Percentiles rank a stretch among this genome's conserved stretches.
Conservation (phyloP, 129 eudicot genomes). For the Helianthus tuberosus region DNA sequence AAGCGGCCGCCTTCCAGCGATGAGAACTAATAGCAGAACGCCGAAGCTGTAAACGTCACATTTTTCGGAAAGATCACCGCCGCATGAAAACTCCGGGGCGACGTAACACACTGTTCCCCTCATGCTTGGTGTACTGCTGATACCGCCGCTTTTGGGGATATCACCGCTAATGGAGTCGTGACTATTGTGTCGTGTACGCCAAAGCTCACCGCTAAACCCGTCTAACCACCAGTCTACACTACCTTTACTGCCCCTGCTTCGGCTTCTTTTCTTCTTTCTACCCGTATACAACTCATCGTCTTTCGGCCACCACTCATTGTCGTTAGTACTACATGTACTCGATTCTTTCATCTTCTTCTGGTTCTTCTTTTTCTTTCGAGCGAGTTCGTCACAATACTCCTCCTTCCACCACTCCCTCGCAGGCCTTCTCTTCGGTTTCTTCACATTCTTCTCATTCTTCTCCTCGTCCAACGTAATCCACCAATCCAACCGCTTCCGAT, state of each 20-base stretch:
- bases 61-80: conserved; percentile 81
- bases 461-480: conserved; percentile 87
- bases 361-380: conserved; percentile 70
- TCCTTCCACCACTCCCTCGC: conserved; percentile 99
- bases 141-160: conserved; percentile 76
- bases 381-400: conserved; percentile 84
- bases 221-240: conserved; percentile 96
- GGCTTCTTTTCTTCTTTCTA: conserved; percentile 62
- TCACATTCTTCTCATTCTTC: conserved; percentile 32
- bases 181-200: conserved; percentile 70
- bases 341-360: conserved; percentile 50
- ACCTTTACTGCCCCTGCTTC: conserved; percentile 72
- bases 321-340: conserved; percentile 24
- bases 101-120: conserved; percentile 92
- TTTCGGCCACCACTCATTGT: conserved; percentile 60
- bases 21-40: conserved; percentile 69
- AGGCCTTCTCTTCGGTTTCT: conserved; percentile 78
- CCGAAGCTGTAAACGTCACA: conserved; percentile 93
- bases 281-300: conserved; percentile 58
- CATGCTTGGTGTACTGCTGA: conserved; percentile 94
- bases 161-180: conserved; percentile 81
- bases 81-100: conserved; percentile 82
- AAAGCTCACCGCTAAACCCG: conserved; percentile 86
- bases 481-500: conserved; percentile 72
- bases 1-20: conserved; percentile 93